phyloP scores from a whole-genome alignment of 2,329 filamentous ascomycete genomes.

The Neurospora crassa region DNA sequence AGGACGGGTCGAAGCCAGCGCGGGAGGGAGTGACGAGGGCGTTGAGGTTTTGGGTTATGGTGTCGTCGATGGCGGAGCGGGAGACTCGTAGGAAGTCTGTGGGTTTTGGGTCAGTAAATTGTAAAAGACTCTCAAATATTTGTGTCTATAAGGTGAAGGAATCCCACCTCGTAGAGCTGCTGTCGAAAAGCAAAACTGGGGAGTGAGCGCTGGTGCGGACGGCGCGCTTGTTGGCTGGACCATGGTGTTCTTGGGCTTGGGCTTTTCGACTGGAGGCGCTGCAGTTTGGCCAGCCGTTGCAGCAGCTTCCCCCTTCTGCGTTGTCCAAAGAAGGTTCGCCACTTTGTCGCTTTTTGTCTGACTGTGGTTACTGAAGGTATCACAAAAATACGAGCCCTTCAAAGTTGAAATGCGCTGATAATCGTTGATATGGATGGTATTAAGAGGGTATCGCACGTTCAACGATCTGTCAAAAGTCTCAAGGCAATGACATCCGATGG shows the following conservation, averaged over 20 bases:
- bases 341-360: neutral
- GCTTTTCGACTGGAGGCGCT: constrained; percentile 4
- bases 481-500: neutral
- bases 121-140: too few species aligned
- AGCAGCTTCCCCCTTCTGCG: neutral
- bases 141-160: neutral
- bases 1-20: constrained; percentile 67
- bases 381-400: neutral
- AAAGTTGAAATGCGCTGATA: neutral
- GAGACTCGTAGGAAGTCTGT: constrained; percentile 86
- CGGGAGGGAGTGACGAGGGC: constrained; percentile 69
- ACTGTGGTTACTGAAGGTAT: neutral
- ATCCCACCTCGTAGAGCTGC: constrained; percentile 55
- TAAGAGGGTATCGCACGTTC: neutral
- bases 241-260: constrained; percentile 32
- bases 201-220: constrained; percentile 47
- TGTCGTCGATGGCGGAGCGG: constrained; percentile 78
- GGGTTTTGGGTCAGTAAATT: constrained; percentile 5
- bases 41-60: constrained; percentile 88
- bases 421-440: neutral
- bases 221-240: constrained; percentile 26
- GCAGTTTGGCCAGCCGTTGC: neutral
- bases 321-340: neutral
- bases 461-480: neutral
- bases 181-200: constrained; percentile 71